These are phyloP conservation scores for Candida sphagnicola DNA, from an alignment of 805 yeast genomes.

Conservation along the genomic window DNA sequence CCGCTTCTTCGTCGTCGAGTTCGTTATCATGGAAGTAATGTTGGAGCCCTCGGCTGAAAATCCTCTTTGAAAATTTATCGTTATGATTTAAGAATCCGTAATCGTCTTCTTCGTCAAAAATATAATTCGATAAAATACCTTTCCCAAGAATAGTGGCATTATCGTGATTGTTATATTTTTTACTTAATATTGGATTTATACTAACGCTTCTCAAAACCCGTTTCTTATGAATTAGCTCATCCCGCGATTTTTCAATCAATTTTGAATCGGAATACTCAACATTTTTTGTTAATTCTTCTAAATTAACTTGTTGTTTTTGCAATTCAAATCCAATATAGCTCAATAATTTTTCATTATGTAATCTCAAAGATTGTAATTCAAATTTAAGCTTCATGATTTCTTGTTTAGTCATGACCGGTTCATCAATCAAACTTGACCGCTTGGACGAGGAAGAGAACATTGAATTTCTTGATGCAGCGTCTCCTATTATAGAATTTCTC, in stretches of 20 bases:
- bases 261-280: conserved; percentile 52
- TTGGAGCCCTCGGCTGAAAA: conserved; percentile 25
- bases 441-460: conserved; percentile 24
- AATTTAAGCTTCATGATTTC: conserved; percentile 50
- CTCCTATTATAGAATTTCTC: conserved; percentile 9
- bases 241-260: conserved; percentile 45
- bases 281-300: conserved; percentile 28
- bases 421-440: conserved; percentile 26
- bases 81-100: conserved; percentile 27
- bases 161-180: conserved; percentile 10
- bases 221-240: conserved; percentile 41
- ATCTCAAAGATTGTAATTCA: conserved; percentile 48
- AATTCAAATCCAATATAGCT: conserved; percentile 56
- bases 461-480: conserved; percentile 10
- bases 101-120: conserved; percentile 20
- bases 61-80: conserved; percentile 20
- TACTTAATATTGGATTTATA: conserved; percentile 21
- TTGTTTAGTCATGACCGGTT: conserved; percentile 27
- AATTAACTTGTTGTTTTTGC: conserved; percentile 44
- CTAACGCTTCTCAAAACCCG: conserved; percentile 39
- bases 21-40: conserved; percentile 16
- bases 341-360: conserved; percentile 53
- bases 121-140: neutral
- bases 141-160: conserved; percentile 4
- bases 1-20: conserved; percentile 11